A percentile compares a stretch with the other conserved stretches of the same genome.
Evolutionary conservation across 495 filamentous ascomycete genomes (phyloP).

Genomic region (Aspergillus nidulans): DNA sequence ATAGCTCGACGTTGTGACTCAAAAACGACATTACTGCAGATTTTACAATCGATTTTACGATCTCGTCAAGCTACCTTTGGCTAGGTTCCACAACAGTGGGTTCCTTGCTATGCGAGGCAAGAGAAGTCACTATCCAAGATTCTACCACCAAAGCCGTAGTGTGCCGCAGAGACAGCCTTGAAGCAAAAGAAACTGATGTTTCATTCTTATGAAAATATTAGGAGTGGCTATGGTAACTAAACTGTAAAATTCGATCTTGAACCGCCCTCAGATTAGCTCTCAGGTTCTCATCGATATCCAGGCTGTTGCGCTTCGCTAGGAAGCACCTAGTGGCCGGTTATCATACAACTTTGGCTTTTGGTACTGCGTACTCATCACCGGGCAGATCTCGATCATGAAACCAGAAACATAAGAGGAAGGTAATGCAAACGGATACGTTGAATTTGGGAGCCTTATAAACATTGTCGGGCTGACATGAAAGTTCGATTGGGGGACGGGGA

Average conservation of each 20-base stretch:
- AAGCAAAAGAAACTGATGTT: neutral
- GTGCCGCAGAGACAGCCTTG: too few species aligned
- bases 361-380: conserved; percentile 43
- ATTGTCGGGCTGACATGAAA: neutral
- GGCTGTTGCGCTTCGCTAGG: conserved; percentile 11
- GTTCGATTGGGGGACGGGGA: neutral
- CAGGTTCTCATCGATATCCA: conserved; percentile 52
- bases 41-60: neutral
- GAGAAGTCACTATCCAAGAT: neutral
- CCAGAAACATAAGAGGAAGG: neutral
- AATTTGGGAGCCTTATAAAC: neutral
- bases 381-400: conserved; percentile 19
- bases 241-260: neutral
- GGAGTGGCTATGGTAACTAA: neutral
- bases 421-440: neutral
- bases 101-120: neutral
- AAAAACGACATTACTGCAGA: neutral
- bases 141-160: too few species aligned
- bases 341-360: conserved; percentile 57
- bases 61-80: neutral
- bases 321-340: conserved; percentile 34
- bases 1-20: neutral
- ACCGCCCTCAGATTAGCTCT: conserved; percentile 56
- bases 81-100: neutral
- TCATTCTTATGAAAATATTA: neutral